Evolutionary conservation across 208 protist genomes (phyloP), one percentile per base, ranked within the genome.

Genomic region (Trypanosoma lewisi): DNA sequence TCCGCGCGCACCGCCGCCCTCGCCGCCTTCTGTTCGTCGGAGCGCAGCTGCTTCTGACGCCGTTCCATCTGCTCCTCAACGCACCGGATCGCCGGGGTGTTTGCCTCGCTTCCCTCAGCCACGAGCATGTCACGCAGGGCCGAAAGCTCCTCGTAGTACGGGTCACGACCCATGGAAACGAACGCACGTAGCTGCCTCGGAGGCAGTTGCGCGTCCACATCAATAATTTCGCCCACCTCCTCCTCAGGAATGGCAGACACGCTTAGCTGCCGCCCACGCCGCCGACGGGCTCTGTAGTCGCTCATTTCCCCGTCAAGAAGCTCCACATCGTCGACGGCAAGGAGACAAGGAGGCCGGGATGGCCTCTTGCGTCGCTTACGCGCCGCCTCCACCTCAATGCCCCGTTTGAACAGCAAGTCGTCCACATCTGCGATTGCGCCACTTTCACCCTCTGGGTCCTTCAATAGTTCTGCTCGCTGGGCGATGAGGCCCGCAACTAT

Each of bases 91-190:
- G 56, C 31, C 12, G 61, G 49, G 31, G 57, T 69, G 62, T 82
- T 73, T 49, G 39, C 64, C n/a, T 52, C 55, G 34, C 66, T 66
- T 33, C 72, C 69, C 67, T 80, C 70, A 17, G 42, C 62, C 33
- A 73, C 52, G 28, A 84, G 62, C 28, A 64, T 37, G 47, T 67
- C 63, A 53, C 67, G 68, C 36, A 77, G 59, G 41, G 72, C 63
- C 47, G 17, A n/a, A 52, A 85, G 75, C 75, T 83, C 77, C 47
- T 78, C 67, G 63, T 78, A 87, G 60, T 83, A 82, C 14, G 45
- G 28, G 41, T 70, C 53, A 9, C 56, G 4, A 5, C 50, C 25
- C 5, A 63, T 27, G 7, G 19, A 5, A 27, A 51, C n/a, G 4
- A 14, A 28, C 39, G 23, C 39, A 33, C 6, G 4, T n/a, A 39